Evolutionary conservation across 345 rosid genomes (phyloP).

Genomic region (Syzygium oleosum): DNA sequence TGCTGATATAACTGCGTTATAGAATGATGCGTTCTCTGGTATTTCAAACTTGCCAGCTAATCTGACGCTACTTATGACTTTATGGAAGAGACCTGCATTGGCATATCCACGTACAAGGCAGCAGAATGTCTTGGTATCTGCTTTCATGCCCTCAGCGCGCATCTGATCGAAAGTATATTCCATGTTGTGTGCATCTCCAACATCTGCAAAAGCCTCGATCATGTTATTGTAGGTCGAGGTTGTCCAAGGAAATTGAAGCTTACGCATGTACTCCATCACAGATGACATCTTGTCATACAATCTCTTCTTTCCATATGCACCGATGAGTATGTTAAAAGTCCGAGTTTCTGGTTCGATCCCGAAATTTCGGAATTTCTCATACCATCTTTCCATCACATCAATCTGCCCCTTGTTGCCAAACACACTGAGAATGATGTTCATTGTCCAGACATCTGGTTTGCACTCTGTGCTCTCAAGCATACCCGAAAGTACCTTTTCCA

Average conservation of each 20-base stretch:
- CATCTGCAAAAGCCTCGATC: constrained; percentile 86
- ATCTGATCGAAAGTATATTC: constrained; percentile 83
- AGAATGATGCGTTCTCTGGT: constrained; percentile 57
- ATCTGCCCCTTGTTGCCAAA: constrained; percentile 83
- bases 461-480: constrained; percentile 57
- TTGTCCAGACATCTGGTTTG: constrained; percentile 93
- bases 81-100: constrained; percentile 72
- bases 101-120: constrained; percentile 79
- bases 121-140: constrained; percentile 84
- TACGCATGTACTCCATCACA: constrained; percentile 92
- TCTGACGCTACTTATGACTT: constrained; percentile 60
- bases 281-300: constrained; percentile 93
- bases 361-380: constrained; percentile 68
- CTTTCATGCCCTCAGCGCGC: constrained; percentile 72
- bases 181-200: constrained; percentile 82
- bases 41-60: constrained; percentile 75
- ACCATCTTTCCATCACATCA: constrained; percentile 89
- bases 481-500: constrained; percentile 72
- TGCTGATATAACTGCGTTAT: constrained; percentile 64
- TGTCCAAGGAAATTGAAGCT: constrained; percentile 88
- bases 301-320: constrained; percentile 79
- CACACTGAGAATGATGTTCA: constrained; percentile 73
- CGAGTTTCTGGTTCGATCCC: constrained; percentile 86
- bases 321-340: constrained; percentile 76
- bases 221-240: constrained; percentile 83